A percentile compares a stretch with the other conserved stretches of the same genome.
phyloP scores from a whole-genome alignment of 2,329 filamentous ascomycete genomes.

The Neophaeococcomyces aloes region DNA sequence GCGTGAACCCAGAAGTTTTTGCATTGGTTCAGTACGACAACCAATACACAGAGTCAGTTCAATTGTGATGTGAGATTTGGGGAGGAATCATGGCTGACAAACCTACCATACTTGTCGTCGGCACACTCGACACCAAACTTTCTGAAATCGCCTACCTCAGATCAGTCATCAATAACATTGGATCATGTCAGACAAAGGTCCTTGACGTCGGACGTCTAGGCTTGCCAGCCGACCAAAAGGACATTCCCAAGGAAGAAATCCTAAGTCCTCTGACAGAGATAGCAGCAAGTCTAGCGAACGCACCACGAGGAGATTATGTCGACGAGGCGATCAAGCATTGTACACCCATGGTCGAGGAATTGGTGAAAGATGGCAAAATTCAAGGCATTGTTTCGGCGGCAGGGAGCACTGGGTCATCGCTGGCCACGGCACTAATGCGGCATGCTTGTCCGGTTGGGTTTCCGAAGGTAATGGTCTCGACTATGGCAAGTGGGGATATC shows the following conservation, averaged over 20 bases:
- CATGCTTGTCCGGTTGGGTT: conserved; percentile 50
- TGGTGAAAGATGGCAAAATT: conserved; percentile 33
- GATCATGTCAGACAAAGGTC: conserved; percentile 33
- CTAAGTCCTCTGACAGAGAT: conserved; percentile 27
- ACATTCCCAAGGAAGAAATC: conserved; percentile 36
- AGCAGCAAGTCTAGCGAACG: conserved; percentile 26
- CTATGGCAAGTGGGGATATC: conserved; percentile 57
- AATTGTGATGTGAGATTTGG: too few species aligned
- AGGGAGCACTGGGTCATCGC: conserved; percentile 53
- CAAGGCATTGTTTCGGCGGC: conserved; percentile 51
- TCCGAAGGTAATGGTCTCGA: conserved; percentile 61
- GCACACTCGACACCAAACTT: conserved; percentile 57
- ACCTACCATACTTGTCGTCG: conserved; percentile 44
- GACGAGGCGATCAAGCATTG: conserved; percentile 44
- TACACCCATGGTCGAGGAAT: conserved; percentile 30
- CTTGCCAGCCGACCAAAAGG: conserved; percentile 12
- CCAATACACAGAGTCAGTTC: too few species aligned
- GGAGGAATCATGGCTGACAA: conserved; percentile 22
- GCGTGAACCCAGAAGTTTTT: too few species aligned
- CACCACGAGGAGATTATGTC: conserved; percentile 47
- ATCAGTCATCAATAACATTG: conserved; percentile 32
- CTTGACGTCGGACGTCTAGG: conserved; percentile 47
- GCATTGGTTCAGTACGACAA: too few species aligned
- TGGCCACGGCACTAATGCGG: conserved; percentile 52
- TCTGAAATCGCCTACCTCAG: conserved; percentile 48